phyloP scores from a whole-genome alignment of 257 asterid species.

The Parsonsia alboflavescens region DNA sequence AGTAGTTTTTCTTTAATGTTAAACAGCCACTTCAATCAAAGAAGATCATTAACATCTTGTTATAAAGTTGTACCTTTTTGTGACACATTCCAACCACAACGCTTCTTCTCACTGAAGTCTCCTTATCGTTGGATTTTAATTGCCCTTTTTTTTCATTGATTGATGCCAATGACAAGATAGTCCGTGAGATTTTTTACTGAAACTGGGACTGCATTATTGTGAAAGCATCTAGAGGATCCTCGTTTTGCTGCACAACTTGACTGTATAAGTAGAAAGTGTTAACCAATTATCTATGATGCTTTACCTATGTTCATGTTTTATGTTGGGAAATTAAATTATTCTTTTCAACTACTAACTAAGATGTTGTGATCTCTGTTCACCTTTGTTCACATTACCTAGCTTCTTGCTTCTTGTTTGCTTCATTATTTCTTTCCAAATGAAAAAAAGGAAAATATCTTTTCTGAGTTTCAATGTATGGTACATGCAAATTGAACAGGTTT shows the following conservation, averaged over 20 bases:
- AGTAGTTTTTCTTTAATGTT: neutral
- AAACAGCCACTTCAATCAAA: neutral
- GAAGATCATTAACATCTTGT: neutral
- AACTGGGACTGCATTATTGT: neutral
- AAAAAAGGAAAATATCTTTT: neutral
- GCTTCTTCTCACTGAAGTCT: neutral
- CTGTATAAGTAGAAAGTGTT: neutral
- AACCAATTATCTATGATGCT: neutral
- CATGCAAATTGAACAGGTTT: conserved; percentile 47
- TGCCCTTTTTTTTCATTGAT: neutral
- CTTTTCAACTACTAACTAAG: neutral
- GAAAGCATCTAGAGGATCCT: neutral
- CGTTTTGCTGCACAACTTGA: neutral
- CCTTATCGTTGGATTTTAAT: neutral
- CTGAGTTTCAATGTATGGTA: neutral
- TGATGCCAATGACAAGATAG: neutral
- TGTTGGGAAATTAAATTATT: too few relatives aligned
- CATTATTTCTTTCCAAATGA: neutral
- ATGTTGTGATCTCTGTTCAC: neutral
- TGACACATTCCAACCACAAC: neutral
- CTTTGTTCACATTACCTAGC: too few relatives aligned
- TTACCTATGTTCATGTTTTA: too few relatives aligned
- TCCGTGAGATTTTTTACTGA: neutral
- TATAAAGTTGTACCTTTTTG: neutral
- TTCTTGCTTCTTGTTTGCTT: too few relatives aligned